Percentiles rank a stretch among this genome's conserved stretches.
phyloP scores from a whole-genome alignment of 2,329 filamentous ascomycete genomes.

The Cladobotryum mycophilum region DNA sequence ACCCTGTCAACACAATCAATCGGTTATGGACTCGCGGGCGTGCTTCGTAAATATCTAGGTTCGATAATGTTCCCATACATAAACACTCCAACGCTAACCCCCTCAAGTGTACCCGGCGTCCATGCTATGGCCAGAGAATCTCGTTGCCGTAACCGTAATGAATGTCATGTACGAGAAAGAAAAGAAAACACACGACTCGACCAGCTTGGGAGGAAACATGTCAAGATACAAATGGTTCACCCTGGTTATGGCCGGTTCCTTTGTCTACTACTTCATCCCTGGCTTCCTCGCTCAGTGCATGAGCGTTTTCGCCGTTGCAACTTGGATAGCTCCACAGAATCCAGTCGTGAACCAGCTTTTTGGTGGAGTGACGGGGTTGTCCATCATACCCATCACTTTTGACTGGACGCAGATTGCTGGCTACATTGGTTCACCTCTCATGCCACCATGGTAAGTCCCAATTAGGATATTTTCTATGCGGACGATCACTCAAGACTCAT shows the following conservation, averaged over 20 bases:
- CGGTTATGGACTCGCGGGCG: slow-evolving; percentile 63
- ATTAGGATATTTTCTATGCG: neutral
- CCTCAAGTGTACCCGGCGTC: slow-evolving; percentile 53
- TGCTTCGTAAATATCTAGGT: slow-evolving; percentile 60
- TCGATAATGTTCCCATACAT: slow-evolving; percentile 13
- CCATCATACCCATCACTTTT: slow-evolving; percentile 65
- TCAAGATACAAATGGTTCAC: slow-evolving; percentile 61
- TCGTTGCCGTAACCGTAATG: slow-evolving; percentile 62
- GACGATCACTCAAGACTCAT: neutral
- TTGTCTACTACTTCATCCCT: slow-evolving; percentile 63
- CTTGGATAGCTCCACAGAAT: slow-evolving; percentile 65
- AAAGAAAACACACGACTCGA: slow-evolving; percentile 43
- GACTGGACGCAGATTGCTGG: slow-evolving; percentile 71
- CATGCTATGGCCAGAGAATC: slow-evolving; percentile 68
- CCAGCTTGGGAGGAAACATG: slow-evolving; percentile 56
- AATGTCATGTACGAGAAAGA: slow-evolving; percentile 62
- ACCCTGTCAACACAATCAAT: slow-evolving; percentile 63
- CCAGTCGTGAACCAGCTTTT: slow-evolving; percentile 67
- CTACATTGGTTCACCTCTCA: slow-evolving; percentile 61
- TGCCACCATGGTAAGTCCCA: slow-evolving; percentile 55
- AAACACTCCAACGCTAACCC: no score
- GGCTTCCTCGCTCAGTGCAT: slow-evolving; percentile 64
- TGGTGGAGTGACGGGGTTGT: slow-evolving; percentile 61
- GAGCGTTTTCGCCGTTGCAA: slow-evolving; percentile 64
- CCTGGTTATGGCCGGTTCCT: slow-evolving; percentile 50